Evolutionary conservation across 208 protist species (phyloP).

Genomic region (Acanthamoeba lenticulata): DNA sequence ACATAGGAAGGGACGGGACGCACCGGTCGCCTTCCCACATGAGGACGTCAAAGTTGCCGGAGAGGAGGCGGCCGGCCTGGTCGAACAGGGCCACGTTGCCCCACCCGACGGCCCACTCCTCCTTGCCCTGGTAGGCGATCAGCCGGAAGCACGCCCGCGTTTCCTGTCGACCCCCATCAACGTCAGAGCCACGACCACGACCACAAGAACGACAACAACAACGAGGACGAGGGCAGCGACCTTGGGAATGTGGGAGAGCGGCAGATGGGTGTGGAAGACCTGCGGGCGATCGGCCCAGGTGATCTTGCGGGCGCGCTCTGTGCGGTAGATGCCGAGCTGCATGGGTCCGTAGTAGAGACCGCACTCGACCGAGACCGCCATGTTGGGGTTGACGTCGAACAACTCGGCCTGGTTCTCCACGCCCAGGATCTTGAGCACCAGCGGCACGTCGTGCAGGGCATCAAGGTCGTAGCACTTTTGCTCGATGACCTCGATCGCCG

Average conservation of each 20-base stretch:
- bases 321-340: conserved; percentile 16
- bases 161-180: background rate
- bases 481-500: background rate
- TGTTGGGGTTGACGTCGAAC: conserved; percentile 24
- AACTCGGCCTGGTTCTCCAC: background rate
- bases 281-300: background rate
- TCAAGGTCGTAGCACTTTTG: background rate
- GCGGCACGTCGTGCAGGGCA: background rate
- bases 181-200: no score
- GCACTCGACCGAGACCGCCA: background rate
- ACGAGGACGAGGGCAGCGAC: background rate
- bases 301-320: background rate
- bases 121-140: conserved; percentile 13
- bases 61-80: background rate
- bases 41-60: background rate
- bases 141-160: background rate
- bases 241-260: background rate
- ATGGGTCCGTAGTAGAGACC: background rate
- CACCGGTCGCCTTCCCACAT: background rate
- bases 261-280: background rate
- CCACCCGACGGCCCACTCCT: background rate
- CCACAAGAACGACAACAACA: no score
- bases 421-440: background rate
- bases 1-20: no score
- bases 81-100: background rate